Evolutionary conservation across 345 rosid species (phyloP), one percentile per base, ranked within the genome.

Genomic region (Gossypium stocksii): DNA sequence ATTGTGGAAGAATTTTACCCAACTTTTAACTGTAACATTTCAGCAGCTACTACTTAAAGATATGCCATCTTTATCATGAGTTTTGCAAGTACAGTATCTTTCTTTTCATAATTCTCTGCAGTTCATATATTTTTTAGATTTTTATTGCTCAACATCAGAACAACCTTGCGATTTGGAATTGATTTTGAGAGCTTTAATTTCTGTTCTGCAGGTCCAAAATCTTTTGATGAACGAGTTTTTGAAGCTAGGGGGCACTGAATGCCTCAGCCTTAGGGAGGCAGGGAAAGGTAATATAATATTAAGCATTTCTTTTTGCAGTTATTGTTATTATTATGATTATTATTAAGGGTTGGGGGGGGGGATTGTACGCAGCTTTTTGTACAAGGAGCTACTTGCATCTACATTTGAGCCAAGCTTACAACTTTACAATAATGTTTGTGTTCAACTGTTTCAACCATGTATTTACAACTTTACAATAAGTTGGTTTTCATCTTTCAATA

Each of bases 161-260:
- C 2, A 34, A 7, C 2, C 41, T 49, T 68, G 22, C 9, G 51
- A 25, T 68, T 68, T 49, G 14, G 29, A 53, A 70, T 34, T 70
- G 27, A 70, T 34, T 53, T 70, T 17, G 62, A 10, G 17, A 14
- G 41, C 13, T 43, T 23, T 73, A 14, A 59, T 27, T 45, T 58
- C 44, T 57, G 43, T 60, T 85, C 23, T 56, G 80, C 82, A 93
- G 98, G 77, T 76, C 68, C 78, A 77, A 41, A 76, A 79, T 65
- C 61, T 80, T 70, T 78, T 87, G 85, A 77, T 85, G 72, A 83
- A 81, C 61, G 83, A 84, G 77, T 91, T 91, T 80, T 29, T 81
- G 78, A 80, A 74, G 76, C 71, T 90, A 58, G 95, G 92, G 74
- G 98, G 97, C 60, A 76, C 11, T 49, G 76, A 48, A 77, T 83